phyloP scores from a whole-genome alignment of 2,329 filamentous ascomycete species.

The Colletotrichum gloeosporioides region DNA sequence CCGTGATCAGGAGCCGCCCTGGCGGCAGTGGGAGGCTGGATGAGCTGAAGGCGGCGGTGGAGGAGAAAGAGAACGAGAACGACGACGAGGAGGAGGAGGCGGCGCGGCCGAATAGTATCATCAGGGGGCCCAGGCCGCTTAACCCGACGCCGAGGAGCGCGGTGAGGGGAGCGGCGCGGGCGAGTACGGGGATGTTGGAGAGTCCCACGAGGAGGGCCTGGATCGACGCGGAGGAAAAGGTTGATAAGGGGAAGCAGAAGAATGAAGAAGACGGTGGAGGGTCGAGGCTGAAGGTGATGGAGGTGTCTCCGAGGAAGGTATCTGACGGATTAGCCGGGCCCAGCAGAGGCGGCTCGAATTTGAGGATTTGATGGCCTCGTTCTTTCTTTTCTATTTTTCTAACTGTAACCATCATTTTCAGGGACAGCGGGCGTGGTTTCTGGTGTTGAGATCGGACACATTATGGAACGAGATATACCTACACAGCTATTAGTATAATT shows the following conservation, averaged over 20 bases:
- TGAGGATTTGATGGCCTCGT: constrained; percentile 31
- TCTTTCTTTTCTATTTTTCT: constrained; percentile 2
- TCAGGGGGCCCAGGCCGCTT: background rate
- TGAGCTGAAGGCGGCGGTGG: background rate
- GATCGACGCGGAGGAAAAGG: background rate
- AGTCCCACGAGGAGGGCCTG: background rate
- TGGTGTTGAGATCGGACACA: background rate
- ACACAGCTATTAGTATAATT: background rate
- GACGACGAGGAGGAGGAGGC: constrained; percentile 14
- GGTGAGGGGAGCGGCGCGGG: background rate
- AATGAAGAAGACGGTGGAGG: constrained; percentile 32
- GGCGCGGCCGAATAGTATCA: background rate
- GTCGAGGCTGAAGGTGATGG: constrained; percentile 48
- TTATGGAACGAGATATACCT: background rate
- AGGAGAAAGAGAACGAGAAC: constrained; percentile 14
- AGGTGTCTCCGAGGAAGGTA: constrained; percentile 45
- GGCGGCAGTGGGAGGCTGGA: background rate
- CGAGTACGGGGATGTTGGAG: background rate
- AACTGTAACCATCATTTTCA: background rate
- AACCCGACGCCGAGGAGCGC: background rate
- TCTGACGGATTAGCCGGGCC: constrained; percentile 36
- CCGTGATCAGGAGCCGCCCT: background rate
- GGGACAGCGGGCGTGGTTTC: background rate
- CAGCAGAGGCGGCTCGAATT: constrained; percentile 4
- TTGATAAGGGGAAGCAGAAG: background rate